These are phyloP conservation scores for Ceratocystis huliohia DNA, from an alignment of 2,329 filamentous ascomycete species.

Conservation along the genomic window DNA sequence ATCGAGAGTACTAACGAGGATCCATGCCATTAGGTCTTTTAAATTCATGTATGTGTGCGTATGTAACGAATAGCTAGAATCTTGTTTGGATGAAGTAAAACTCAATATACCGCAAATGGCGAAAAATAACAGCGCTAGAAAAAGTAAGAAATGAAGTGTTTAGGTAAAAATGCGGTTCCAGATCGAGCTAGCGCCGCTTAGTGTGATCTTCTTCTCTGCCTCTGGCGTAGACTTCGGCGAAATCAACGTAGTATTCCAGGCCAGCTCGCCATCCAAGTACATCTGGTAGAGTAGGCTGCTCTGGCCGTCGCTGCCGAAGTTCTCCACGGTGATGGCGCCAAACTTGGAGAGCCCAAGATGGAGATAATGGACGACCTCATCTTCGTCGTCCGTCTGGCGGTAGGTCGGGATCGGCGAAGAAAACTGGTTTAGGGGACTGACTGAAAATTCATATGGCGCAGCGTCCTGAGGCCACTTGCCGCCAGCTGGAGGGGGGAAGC, in stretches of 20 bases:
- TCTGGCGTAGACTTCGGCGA: constrained; percentile 11
- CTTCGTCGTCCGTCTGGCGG: constrained; percentile 64
- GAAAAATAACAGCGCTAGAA: background rate
- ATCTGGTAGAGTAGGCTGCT: constrained; percentile 69
- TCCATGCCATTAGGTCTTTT: background rate
- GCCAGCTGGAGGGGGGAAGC: constrained; percentile 50
- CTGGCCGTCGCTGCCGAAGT: constrained; percentile 48
- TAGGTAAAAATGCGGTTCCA: constrained; percentile 18
- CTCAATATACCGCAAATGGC: background rate
- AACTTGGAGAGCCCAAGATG: constrained; percentile 84
- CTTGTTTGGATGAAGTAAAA: background rate
- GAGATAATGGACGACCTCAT: constrained; percentile 74
- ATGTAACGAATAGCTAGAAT: background rate
- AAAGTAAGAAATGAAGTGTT: background rate
- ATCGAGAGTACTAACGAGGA: background rate
- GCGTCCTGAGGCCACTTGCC: constrained; percentile 51
- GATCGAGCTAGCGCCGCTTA: constrained; percentile 14
- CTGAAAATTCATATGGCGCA: constrained; percentile 80
- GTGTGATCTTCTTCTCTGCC: constrained; percentile 12
- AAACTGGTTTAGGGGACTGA: constrained; percentile 85
- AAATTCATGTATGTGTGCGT: background rate
- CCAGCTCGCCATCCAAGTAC: constrained; percentile 67
- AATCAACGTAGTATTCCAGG: constrained; percentile 52
- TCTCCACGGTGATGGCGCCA: constrained; percentile 66
- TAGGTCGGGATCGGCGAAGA: constrained; percentile 80